Percentiles rank a stretch among this genome's conserved stretches.
These are phyloP conservation scores for Candida sojae DNA, from an alignment of 1,139 yeast species.

Conservation along the genomic window DNA sequence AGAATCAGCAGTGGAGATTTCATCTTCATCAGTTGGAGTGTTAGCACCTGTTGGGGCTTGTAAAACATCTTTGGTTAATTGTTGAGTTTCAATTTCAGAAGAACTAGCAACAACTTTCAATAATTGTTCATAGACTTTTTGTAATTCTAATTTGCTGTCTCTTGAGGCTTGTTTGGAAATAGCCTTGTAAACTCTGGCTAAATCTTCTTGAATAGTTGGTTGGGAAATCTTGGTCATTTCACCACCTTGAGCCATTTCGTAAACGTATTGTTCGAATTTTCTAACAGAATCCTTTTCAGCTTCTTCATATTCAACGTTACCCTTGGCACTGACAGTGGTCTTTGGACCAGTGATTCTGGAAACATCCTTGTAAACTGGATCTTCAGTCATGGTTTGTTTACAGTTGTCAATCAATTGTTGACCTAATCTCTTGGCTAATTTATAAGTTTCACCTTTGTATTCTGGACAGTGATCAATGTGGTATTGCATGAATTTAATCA, in stretches of 20 bases:
- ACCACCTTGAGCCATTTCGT: slow-evolving; percentile 97
- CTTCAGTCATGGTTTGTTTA: slow-evolving; percentile 75
- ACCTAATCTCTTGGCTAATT: slow-evolving; percentile 87
- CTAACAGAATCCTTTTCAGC: slow-evolving; percentile 87
- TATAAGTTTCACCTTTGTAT: slow-evolving; percentile 84
- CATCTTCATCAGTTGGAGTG: slow-evolving; percentile 49
- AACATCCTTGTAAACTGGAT: slow-evolving; percentile 95
- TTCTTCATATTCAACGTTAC: slow-evolving; percentile 83
- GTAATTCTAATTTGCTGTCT: slow-evolving; percentile 73
- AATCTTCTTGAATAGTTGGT: slow-evolving; percentile 82
- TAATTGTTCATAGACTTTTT: slow-evolving; percentile 76
- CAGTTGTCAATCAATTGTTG: slow-evolving; percentile 94
- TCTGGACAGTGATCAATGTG: slow-evolving; percentile 93
- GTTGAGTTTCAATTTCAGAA: slow-evolving; percentile 59
- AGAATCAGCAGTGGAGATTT: slow-evolving; percentile 45
- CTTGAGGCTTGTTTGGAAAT: slow-evolving; percentile 69
- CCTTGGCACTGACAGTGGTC: slow-evolving; percentile 84
- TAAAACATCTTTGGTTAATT: slow-evolving; percentile 43
- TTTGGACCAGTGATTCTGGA: slow-evolving; percentile 93
- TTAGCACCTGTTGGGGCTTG: slow-evolving; percentile 37
- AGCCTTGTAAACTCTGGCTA: slow-evolving; percentile 81
- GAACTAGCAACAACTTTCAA: slow-evolving; percentile 71
- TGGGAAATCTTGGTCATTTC: slow-evolving; percentile 67
- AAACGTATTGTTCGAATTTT: slow-evolving; percentile 92
- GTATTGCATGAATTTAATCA: slow-evolving; percentile 95